phyloP scores from a whole-genome alignment of 1,139 yeast genomes.

The Kodamaea suecica region DNA sequence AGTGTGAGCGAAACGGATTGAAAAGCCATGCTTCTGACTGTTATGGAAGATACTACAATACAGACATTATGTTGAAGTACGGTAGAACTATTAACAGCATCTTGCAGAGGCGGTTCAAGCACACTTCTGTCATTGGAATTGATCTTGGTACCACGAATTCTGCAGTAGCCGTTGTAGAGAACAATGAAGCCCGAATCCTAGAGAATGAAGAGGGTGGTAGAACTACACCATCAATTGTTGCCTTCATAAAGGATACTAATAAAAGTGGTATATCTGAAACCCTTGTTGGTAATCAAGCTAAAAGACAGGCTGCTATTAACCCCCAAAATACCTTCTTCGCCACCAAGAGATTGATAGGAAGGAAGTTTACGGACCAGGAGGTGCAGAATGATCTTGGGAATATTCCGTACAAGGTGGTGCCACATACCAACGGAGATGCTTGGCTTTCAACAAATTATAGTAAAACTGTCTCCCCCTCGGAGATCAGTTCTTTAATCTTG shows the following conservation, averaged over 20 bases:
- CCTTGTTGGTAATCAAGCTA: conserved; percentile 63
- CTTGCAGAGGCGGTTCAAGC: background rate
- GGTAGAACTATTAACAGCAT: background rate
- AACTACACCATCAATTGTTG: conserved; percentile 74
- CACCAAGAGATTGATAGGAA: conserved; percentile 70
- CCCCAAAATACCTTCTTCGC: conserved; percentile 71
- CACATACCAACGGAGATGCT: conserved; percentile 60
- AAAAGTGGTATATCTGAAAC: conserved; percentile 19
- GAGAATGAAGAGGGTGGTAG: conserved; percentile 68
- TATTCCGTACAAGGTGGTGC: conserved; percentile 54
- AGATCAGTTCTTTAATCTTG: conserved; percentile 51
- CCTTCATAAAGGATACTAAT: conserved; percentile 41
- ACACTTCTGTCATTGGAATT: conserved; percentile 57
- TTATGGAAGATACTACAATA: too few species aligned
- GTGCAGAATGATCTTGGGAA: conserved; percentile 57
- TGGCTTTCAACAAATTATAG: conserved; percentile 47
- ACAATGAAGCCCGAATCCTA: conserved; percentile 50
- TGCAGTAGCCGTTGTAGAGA: conserved; percentile 68
- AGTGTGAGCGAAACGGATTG: too few species aligned
- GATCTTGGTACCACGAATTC: conserved; percentile 82
- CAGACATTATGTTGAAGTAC: background rate
- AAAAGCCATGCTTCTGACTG: too few species aligned
- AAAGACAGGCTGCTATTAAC: conserved; percentile 63
- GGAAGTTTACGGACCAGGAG: conserved; percentile 60
- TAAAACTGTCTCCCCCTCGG: conserved; percentile 49